Conservation (phyloP, 2,329 filamentous ascomycete genomes). For the Penicillium sp. region DNA sequence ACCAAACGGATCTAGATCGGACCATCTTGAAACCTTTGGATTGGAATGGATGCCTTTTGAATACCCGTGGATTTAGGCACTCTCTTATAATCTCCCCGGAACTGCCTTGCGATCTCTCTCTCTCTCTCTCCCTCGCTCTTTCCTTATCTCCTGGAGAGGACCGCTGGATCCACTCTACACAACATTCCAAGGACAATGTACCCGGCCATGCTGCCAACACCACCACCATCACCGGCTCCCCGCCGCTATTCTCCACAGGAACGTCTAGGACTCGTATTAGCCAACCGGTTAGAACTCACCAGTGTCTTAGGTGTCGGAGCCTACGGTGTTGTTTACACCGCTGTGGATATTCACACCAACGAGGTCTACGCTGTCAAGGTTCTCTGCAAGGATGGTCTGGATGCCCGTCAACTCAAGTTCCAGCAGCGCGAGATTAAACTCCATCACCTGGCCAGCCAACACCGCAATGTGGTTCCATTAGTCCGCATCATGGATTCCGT, state of each 20-base stretch:
- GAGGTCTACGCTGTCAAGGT: conserved; percentile 93
- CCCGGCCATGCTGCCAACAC: conserved; percentile 47
- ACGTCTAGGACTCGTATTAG: conserved; percentile 78
- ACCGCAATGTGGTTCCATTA: conserved; percentile 91
- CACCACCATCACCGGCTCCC: conserved; percentile 43
- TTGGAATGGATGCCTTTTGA: conserved; percentile 26
- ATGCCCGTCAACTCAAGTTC: conserved; percentile 81
- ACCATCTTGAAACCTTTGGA: conserved; percentile 6
- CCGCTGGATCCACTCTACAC: background rate
- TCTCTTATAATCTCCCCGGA: conserved; percentile 9
- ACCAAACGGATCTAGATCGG: conserved; percentile 7
- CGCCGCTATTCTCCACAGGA: conserved; percentile 71
- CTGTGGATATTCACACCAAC: conserved; percentile 77
- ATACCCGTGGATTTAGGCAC: conserved; percentile 9
- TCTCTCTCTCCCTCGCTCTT: background rate
- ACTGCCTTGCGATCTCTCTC: conserved; percentile 19
- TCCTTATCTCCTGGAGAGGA: conserved; percentile 2
- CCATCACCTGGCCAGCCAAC: conserved; percentile 82
- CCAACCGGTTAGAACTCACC: conserved; percentile 77
- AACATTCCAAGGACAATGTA: conserved; percentile 33
- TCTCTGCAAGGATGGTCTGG: conserved; percentile 88
- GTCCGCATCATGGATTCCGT: conserved; percentile 86
- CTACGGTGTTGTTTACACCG: conserved; percentile 93
- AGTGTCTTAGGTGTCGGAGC: conserved; percentile 88
- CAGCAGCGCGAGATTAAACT: conserved; percentile 90